Evolutionary conservation across 2,329 filamentous ascomycete genomes (phyloP).

Genomic region (Aureobasidium lini): DNA sequence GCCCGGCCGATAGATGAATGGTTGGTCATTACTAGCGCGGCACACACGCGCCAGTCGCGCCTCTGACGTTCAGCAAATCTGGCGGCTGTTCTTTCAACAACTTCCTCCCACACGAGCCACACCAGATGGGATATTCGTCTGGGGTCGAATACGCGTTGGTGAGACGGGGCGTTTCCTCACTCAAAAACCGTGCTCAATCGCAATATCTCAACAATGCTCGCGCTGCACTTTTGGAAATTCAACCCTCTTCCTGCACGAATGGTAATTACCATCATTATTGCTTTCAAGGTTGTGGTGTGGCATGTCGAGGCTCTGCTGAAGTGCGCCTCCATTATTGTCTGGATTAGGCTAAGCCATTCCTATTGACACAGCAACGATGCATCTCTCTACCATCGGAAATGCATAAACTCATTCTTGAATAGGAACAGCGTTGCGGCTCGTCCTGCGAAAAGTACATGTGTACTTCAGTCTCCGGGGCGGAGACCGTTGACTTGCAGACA

Average conservation of each 20-base stretch:
- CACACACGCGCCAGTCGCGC: slow-evolving; percentile 5
- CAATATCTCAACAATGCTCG: slow-evolving; percentile 6
- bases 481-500: neutral
- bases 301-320: neutral
- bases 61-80: slow-evolving; percentile 8
- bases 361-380: slow-evolving; percentile 7
- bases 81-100: slow-evolving; percentile 12
- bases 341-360: neutral
- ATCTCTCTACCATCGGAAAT: neutral
- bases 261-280: neutral
- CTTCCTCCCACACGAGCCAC: neutral
- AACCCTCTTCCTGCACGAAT: neutral
- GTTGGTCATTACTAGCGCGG: neutral
- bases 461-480: neutral
- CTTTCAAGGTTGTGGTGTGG: neutral
- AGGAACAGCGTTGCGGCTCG: neutral
- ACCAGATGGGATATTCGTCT: neutral
- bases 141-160: slow-evolving; percentile 2
- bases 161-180: neutral
- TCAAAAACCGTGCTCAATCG: neutral
- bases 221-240: neutral
- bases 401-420: slow-evolving; percentile 3
- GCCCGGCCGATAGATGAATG: slow-evolving; percentile 1
- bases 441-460: neutral
- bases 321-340: neutral